phyloP scores from a whole-genome alignment of 768 basidiomycete genomes.

The Phallus indusiatus region DNA sequence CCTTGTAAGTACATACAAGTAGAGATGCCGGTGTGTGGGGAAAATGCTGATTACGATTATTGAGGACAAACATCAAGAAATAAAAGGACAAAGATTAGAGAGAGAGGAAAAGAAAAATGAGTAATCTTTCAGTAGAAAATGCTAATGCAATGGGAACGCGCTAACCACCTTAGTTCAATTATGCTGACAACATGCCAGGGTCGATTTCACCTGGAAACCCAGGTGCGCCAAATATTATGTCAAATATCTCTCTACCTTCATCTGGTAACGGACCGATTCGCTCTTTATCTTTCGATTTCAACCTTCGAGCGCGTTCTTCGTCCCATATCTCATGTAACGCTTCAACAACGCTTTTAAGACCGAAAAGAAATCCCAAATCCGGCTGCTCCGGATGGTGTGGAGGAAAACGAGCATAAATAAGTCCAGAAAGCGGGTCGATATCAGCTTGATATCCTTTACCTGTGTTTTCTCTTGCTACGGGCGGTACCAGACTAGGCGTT shows the following conservation, averaged over 20 bases:
- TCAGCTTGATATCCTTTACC: constrained; percentile 76
- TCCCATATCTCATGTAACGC: constrained; percentile 82
- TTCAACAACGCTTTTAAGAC: constrained; percentile 70
- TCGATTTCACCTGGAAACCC: constrained; percentile 43
- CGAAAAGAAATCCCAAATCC: constrained; percentile 91
- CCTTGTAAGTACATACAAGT: too few species aligned
- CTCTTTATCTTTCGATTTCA: constrained; percentile 52
- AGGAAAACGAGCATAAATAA: constrained; percentile 87
- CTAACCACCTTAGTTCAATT: constrained; percentile 9
- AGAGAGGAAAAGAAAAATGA: too few species aligned
- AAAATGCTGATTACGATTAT: too few species aligned
- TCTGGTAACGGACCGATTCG: constrained; percentile 56
- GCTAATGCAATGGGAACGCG: too few species aligned
- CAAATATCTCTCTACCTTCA: constrained; percentile 74
- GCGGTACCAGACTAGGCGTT: constrained; percentile 20
- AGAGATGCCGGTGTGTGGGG: too few species aligned
- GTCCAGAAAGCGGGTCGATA: constrained; percentile 72
- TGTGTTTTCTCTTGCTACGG: constrained; percentile 25
- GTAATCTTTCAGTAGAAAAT: too few species aligned
- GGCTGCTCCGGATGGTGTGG: constrained; percentile 84
- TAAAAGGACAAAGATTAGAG: too few species aligned
- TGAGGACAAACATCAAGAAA: too few species aligned
- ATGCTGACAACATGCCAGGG: constrained; percentile 70
- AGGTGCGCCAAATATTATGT: constrained; percentile 51
- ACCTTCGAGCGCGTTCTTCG: constrained; percentile 64